Evolutionary conservation across 345 rosid genomes (phyloP).

Genomic region (Populus tremula): DNA sequence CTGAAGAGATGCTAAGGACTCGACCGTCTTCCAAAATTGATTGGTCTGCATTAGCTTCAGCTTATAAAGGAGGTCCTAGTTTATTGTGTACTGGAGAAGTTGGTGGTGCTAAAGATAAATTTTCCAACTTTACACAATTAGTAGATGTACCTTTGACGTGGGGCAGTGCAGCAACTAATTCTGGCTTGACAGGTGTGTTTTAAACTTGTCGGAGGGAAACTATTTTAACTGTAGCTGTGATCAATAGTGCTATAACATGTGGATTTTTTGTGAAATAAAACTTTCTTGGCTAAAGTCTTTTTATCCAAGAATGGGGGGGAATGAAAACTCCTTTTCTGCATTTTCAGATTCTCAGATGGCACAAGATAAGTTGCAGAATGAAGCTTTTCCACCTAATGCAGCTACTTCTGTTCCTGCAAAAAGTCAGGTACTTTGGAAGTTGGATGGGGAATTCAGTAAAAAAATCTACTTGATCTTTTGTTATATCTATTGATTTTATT

Average conservation of each 20-base stretch:
- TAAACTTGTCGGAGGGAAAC: slow-evolving; percentile 12
- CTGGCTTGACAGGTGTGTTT: slow-evolving; percentile 27
- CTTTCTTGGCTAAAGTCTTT: not conserved
- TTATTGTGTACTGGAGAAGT: slow-evolving; percentile 20
- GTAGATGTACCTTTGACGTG: slow-evolving; percentile 36
- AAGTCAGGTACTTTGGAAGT: slow-evolving; percentile 33
- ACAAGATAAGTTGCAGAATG: slow-evolving; percentile 21
- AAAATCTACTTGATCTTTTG: not conserved
- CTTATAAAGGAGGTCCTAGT: slow-evolving; percentile 29
- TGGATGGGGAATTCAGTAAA: not conserved
- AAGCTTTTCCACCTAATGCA: slow-evolving; percentile 17
- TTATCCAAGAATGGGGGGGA: not conserved
- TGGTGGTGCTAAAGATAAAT: slow-evolving; percentile 29
- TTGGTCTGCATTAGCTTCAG: slow-evolving; percentile 46
- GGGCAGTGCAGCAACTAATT: slow-evolving; percentile 23
- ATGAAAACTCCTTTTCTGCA: slow-evolving; percentile 7
- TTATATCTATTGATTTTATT: not conserved
- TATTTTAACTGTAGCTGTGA: not conserved
- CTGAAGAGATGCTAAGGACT: slow-evolving; percentile 70
- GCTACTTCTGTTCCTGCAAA: slow-evolving; percentile 25
- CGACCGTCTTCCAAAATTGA: slow-evolving; percentile 42
- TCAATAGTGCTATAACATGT: not conserved
- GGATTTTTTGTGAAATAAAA: not conserved
- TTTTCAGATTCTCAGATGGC: slow-evolving; percentile 21
- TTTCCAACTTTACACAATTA: slow-evolving; percentile 21